A percentile compares a stretch with the other conserved stretches of the same genome.
Evolutionary conservation across 352 stramenopile species (phyloP).

Genomic region (Globisporangium radiosum): DNA sequence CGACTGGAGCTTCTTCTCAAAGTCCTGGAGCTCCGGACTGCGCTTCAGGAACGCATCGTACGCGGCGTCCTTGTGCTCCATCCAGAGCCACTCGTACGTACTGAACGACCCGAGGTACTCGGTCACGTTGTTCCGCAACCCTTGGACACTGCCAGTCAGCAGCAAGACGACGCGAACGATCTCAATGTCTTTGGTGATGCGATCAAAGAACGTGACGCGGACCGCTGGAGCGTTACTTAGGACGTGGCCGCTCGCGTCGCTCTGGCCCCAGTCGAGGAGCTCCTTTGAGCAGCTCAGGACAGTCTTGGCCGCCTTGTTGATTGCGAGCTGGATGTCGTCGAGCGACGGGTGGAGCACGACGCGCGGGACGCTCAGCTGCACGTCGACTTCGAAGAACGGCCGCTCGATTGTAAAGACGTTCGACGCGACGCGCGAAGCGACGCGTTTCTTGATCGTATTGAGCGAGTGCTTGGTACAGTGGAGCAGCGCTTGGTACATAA

Average conservation of each 20-base stretch:
- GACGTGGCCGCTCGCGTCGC: conserved; percentile 24
- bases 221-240: background rate
- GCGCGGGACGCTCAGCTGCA: conserved; percentile 92
- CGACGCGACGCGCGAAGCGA: conserved; percentile 86
- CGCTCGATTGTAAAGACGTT: conserved; percentile 90
- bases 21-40: conserved; percentile 93
- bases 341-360: conserved; percentile 94
- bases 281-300: conserved; percentile 97
- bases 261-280: conserved; percentile 92
- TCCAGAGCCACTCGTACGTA: conserved; percentile 97
- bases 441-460: conserved; percentile 97
- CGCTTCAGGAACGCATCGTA: conserved; percentile 95
- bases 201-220: conserved; percentile 94
- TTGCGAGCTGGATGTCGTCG: conserved; percentile 96
- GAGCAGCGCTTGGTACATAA: conserved; percentile 97
- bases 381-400: conserved; percentile 98
- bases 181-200: conserved; percentile 98
- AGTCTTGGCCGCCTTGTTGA: conserved; percentile 96
- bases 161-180: conserved; percentile 96
- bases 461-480: conserved; percentile 98
- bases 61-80: conserved; percentile 93
- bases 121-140: conserved; percentile 95
- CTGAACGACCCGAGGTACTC: conserved; percentile 96
- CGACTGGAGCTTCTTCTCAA: conserved; percentile 94
- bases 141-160: conserved; percentile 96